Percentiles rank a stretch among this genome's conserved stretches.
Evolutionary conservation across 2,329 filamentous ascomycete species (phyloP).

Genomic region (Metarhizium brunneum): DNA sequence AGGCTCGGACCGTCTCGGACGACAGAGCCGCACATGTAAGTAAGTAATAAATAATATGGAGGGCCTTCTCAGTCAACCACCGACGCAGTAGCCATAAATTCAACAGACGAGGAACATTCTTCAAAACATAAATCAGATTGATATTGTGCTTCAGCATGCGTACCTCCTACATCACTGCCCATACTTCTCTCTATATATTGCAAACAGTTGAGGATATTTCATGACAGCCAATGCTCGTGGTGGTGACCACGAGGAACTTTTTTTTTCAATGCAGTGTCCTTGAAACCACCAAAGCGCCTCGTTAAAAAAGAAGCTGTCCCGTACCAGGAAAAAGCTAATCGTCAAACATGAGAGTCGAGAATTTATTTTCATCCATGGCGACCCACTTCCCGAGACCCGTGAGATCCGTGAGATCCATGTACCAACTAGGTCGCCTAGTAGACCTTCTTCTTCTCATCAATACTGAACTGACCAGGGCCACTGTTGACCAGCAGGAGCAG

Average conservation of each 20-base stretch:
- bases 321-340: neutral
- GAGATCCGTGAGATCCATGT: neutral
- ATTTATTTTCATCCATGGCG: slow-evolving; percentile 10
- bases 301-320: neutral
- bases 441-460: slow-evolving; percentile 99
- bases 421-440: slow-evolving; percentile 48
- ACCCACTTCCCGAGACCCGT: neutral
- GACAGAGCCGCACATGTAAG: no score
- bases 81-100: no score
- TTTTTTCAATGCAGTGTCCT: slow-evolving; percentile 3
- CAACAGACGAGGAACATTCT: neutral
- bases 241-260: neutral
- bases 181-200: slow-evolving; percentile 3
- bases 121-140: neutral
- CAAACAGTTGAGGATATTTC: slow-evolving; percentile 3
- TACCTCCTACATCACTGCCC: neutral
- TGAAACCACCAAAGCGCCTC: slow-evolving; percentile 1
- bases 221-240: slow-evolving; percentile 8
- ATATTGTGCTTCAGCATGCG: neutral
- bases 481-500: slow-evolving; percentile 96
- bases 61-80: no score
- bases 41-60: neutral
- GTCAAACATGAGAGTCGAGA: neutral
- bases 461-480: slow-evolving; percentile 92
- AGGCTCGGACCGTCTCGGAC: no score